These are phyloP conservation scores for Serpula lacrymans DNA, from an alignment of 768 basidiomycete species.

Conservation along the genomic window DNA sequence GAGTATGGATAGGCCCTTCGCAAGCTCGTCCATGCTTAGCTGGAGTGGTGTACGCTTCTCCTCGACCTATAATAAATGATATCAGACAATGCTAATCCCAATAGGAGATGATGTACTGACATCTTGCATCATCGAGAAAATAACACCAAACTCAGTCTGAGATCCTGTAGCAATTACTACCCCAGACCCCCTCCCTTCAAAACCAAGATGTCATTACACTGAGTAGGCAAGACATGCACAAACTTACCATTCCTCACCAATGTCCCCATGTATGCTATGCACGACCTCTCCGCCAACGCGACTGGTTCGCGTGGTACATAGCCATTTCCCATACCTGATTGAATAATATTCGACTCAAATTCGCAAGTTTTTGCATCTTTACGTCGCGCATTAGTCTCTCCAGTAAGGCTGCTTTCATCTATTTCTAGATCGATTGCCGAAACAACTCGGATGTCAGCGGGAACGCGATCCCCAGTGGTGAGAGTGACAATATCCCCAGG, in stretches of 20 bases:
- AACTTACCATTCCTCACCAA: conserved; percentile 79
- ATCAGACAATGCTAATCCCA: too few species aligned
- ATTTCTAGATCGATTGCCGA: conserved; percentile 86
- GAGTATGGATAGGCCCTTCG: conserved; percentile 82
- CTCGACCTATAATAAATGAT: conserved; percentile 49
- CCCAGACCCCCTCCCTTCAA: conserved; percentile 72
- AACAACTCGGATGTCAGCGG: conserved; percentile 86
- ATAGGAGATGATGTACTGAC: conserved; percentile 37
- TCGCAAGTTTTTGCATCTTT: conserved; percentile 61
- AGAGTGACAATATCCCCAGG: conserved; percentile 92
- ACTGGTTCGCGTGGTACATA: too few species aligned
- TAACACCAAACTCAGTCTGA: conserved; percentile 91
- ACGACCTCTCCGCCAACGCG: conserved; percentile 79
- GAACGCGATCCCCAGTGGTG: conserved; percentile 88
- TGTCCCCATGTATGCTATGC: conserved; percentile 95
- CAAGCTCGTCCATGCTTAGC: conserved; percentile 93
- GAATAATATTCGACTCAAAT: conserved; percentile 34
- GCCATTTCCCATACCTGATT: conserved; percentile 32
- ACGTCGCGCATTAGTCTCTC: conserved; percentile 79
- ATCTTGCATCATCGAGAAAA: conserved; percentile 98
- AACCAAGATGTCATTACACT: not conserved
- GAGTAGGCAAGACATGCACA: not conserved
- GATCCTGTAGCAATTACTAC: conserved; percentile 84
- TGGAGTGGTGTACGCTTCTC: conserved; percentile 93
- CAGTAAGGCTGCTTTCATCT: conserved; percentile 93